phyloP scores from a whole-genome alignment of 306 rosid species.

The Astragalus glycyphyllos region DNA sequence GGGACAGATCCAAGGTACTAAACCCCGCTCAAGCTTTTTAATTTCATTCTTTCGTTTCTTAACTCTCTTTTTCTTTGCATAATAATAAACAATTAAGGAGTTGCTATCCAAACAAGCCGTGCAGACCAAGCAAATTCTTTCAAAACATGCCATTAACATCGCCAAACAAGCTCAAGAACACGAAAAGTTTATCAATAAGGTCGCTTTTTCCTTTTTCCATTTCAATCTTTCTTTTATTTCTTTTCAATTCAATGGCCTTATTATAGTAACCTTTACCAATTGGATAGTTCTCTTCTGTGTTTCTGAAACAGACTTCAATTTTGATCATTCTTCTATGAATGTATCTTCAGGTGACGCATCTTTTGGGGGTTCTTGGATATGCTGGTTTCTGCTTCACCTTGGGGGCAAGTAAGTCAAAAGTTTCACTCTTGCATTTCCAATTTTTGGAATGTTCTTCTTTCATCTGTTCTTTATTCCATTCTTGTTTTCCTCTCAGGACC shows the following conservation, averaged over 20 bases:
- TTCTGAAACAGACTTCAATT: background rate
- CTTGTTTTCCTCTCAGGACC: constrained; percentile 65
- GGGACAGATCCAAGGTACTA: constrained; percentile 70
- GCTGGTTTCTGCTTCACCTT: constrained; percentile 91
- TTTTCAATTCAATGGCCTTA: constrained; percentile 3
- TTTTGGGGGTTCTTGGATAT: constrained; percentile 77
- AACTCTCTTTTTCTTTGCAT: constrained; percentile 48
- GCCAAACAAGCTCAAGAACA: constrained; percentile 92
- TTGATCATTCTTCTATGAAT: background rate
- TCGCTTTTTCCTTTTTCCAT: constrained; percentile 26
- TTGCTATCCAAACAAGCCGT: constrained; percentile 79
- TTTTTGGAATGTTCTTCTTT: constrained; percentile 16
- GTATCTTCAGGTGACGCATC: constrained; percentile 68
- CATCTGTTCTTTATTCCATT: background rate
- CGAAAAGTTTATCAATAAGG: constrained; percentile 86
- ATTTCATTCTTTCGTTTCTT: constrained; percentile 1
- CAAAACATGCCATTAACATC: constrained; percentile 81
- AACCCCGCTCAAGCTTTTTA: background rate
- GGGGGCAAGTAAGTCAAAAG: constrained; percentile 82
- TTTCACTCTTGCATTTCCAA: constrained; percentile 24
- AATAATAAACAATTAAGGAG: constrained; percentile 51
- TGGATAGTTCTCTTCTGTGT: too few species aligned
- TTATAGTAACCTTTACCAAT: background rate
- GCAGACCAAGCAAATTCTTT: constrained; percentile 70
- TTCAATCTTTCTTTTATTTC: background rate